These are phyloP conservation scores for Thalassiosira livingstoniorum DNA, from an alignment of 352 stramenopile genomes.

Conservation along the genomic window DNA sequence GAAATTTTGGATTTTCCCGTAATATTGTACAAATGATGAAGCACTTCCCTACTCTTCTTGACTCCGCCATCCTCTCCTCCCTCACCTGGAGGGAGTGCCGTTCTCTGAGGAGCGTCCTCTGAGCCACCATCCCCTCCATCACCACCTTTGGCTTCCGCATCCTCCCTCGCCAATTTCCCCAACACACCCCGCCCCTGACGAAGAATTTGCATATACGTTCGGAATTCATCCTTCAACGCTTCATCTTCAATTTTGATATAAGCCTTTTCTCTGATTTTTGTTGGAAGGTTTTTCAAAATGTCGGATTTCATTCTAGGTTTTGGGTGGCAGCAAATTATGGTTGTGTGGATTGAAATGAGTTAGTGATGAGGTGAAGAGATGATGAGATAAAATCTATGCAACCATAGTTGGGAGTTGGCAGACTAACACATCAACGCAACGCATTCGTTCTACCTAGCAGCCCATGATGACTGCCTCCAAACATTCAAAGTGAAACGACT, in stretches of 20 bases:
- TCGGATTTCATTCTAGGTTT: slow-evolving; percentile 72
- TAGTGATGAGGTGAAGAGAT: too few species aligned
- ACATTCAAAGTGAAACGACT: too few species aligned
- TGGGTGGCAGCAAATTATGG: too few species aligned
- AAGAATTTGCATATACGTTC: slow-evolving; percentile 65
- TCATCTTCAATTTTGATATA: slow-evolving; percentile 65
- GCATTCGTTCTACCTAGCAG: too few species aligned
- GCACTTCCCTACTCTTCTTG: slow-evolving; percentile 62
- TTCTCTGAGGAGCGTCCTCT: too few species aligned
- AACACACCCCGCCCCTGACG: slow-evolving; percentile 73
- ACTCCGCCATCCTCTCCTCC: slow-evolving; percentile 1
- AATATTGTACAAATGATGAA: slow-evolving; percentile 87
- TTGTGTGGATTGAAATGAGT: too few species aligned
- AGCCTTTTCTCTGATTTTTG: slow-evolving; percentile 76
- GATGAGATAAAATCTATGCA: too few species aligned
- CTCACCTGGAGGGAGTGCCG: neutral
- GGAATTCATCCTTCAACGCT: slow-evolving; percentile 60
- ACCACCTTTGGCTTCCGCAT: slow-evolving; percentile 4
- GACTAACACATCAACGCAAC: too few species aligned
- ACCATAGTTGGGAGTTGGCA: too few species aligned
- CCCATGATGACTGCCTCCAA: too few species aligned
- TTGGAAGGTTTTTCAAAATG: slow-evolving; percentile 88
- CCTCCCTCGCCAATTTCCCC: slow-evolving; percentile 59
- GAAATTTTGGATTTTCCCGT: slow-evolving; percentile 87
- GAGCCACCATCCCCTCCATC: too few species aligned